Percentiles rank a stretch among this genome's conserved stretches.
phyloP scores from a whole-genome alignment of 352 stramenopile genomes.

The Phytophthora pini region DNA sequence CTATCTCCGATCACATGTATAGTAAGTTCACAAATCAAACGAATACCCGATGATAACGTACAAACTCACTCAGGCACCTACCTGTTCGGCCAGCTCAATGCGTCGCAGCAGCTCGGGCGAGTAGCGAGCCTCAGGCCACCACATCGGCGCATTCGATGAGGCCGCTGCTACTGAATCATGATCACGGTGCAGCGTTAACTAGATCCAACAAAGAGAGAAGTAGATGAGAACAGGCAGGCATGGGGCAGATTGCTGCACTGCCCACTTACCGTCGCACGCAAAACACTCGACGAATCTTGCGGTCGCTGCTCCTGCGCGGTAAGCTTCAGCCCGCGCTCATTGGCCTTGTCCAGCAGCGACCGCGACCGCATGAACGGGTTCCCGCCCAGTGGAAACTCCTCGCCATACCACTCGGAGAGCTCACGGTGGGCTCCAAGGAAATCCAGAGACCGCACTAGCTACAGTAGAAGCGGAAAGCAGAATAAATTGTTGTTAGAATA shows the following conservation, averaged over 20 bases:
- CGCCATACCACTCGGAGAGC: slow-evolving; percentile 71
- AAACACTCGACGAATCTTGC: slow-evolving; percentile 13
- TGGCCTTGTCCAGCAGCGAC: slow-evolving; percentile 56
- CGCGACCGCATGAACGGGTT: slow-evolving; percentile 70
- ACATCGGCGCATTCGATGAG: slow-evolving; percentile 39
- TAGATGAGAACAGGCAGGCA: neutral
- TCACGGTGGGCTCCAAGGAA: slow-evolving; percentile 42
- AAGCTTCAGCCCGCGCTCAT: slow-evolving; percentile 43
- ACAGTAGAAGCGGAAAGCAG: neutral
- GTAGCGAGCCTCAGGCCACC: slow-evolving; percentile 68
- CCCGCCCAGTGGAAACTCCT: slow-evolving; percentile 73
- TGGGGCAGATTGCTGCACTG: too few relatives aligned
- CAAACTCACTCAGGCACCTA: slow-evolving; percentile 8
- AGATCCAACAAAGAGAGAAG: slow-evolving; percentile 16
- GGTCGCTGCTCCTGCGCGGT: neutral
- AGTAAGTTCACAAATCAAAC: too few relatives aligned
- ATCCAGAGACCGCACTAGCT: slow-evolving; percentile 63
- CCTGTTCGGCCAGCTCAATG: slow-evolving; percentile 53
- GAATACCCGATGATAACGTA: too few relatives aligned
- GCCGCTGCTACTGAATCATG: neutral
- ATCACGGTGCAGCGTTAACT: slow-evolving; percentile 43
- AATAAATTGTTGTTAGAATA: slow-evolving; percentile 8
- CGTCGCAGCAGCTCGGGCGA: slow-evolving; percentile 33
- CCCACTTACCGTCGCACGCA: slow-evolving; percentile 43
- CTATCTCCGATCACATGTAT: neutral